phyloP scores from a whole-genome alignment of 352 stramenopile genomes.

The Globisporangium alternatum region DNA sequence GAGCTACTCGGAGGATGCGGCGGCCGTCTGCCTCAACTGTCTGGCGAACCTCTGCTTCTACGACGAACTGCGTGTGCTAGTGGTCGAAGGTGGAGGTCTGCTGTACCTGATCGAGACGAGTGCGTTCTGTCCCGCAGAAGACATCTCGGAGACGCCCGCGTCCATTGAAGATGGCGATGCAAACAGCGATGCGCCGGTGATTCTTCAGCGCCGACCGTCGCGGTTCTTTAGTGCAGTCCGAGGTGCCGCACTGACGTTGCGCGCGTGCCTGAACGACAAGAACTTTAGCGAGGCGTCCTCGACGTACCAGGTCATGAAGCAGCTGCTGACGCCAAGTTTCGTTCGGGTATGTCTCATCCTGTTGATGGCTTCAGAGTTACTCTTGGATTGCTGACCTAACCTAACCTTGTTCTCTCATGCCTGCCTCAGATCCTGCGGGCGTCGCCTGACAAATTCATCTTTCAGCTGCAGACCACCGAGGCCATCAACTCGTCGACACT shows the following conservation, averaged over 20 bases:
- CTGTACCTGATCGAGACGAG: conserved; percentile 66
- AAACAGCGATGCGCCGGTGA: conserved; percentile 17
- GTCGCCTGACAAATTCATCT: conserved; percentile 62
- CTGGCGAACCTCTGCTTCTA: conserved; percentile 61
- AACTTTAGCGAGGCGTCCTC: conserved; percentile 29
- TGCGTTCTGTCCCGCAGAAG: conserved; percentile 57
- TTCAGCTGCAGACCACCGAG: conserved; percentile 51
- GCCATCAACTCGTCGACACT: conserved; percentile 65
- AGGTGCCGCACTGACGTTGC: conserved; percentile 53
- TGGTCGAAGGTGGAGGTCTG: conserved; percentile 65
- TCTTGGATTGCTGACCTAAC: neutral
- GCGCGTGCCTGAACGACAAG: conserved; percentile 52
- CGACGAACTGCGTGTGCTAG: conserved; percentile 43
- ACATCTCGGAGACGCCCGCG: conserved; percentile 21
- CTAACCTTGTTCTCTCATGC: neutral
- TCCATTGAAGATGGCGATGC: conserved; percentile 25
- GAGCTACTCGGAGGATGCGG: conserved; percentile 55
- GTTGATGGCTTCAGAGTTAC: neutral
- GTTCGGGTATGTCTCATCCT: conserved; percentile 43
- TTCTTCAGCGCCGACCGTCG: conserved; percentile 29
- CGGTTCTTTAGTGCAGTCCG: conserved; percentile 53
- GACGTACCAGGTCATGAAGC: conserved; percentile 56
- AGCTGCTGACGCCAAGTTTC: conserved; percentile 79
- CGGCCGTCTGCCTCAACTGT: conserved; percentile 55
- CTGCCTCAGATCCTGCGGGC: conserved; percentile 46